Evolutionary conservation across 2,329 filamentous ascomycete genomes (phyloP).

Genomic region (Ustilaginoidea virens): DNA sequence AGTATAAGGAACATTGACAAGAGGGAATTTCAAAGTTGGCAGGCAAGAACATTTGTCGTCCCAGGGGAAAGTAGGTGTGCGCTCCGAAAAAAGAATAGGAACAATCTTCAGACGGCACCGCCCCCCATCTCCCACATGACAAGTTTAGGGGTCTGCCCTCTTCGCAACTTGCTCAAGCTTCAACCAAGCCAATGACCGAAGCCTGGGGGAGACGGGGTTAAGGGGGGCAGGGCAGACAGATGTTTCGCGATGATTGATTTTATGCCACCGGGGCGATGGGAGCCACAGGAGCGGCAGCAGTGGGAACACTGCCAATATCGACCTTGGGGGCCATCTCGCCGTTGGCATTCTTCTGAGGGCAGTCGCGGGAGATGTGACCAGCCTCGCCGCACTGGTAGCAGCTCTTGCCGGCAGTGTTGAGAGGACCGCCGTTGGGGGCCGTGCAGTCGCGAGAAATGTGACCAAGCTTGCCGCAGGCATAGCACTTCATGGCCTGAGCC

Average conservation of each 20-base stretch:
- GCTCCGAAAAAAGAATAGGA: too few species aligned
- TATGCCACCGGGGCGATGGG: constrained; percentile 26
- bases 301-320: constrained; percentile 22
- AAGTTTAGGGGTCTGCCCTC: too few species aligned
- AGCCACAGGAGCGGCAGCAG: constrained; percentile 28
- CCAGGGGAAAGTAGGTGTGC: too few species aligned
- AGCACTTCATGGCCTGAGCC: constrained; percentile 97
- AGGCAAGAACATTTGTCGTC: too few species aligned
- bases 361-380: constrained; percentile 92
- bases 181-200: too few species aligned
- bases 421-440: constrained; percentile 84
- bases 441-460: constrained; percentile 93
- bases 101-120: too few species aligned
- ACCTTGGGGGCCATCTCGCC: constrained; percentile 32
- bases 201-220: too few species aligned
- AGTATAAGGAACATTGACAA: too few species aligned
- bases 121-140: too few species aligned
- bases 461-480: constrained; percentile 87
- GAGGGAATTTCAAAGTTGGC: too few species aligned
- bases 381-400: constrained; percentile 96
- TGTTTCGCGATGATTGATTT: constrained; percentile 4
- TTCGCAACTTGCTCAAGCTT: too few species aligned
- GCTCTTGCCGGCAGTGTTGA: constrained; percentile 94
- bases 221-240: constrained; percentile 6
- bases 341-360: constrained; percentile 54